Base-by-base conservation (phyloP, 495 filamentous ascomycete genomes). In the Aspergillus kassunensis region DNA sequence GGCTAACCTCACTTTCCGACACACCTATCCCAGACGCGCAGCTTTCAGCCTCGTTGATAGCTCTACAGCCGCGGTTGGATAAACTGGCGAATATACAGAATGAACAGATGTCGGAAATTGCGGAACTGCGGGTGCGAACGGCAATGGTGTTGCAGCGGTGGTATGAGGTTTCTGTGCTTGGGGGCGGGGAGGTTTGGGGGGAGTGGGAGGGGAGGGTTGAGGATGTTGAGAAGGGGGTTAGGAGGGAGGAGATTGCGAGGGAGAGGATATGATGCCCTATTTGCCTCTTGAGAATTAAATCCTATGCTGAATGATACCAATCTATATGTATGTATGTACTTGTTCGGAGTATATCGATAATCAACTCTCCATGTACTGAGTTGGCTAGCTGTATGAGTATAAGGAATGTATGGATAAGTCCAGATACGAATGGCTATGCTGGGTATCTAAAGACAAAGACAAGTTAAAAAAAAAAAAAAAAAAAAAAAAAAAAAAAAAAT, bases 1-100 rank as follows among this genome's bases (percentile, higher is more conserved):
- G 84, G 8, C 80, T 95, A 7, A 86, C 85, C n/a, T 86, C 87
- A 1, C 81, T 91, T 15, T 77, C 80, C 25, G 90, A 95, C 71
- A 80, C 87, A 1, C 83, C 88, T 5, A 70, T 96, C 8, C 89
- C 91, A 2, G 79, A 87, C 34, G 75, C 88, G 0, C 70, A 80
- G 31, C 71, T 75, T 33, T 87, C 88, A n/a, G 75, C 84, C 2
- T 69, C 76, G 10, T 70, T 98, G 0, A 82, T 88, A 20, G 72
- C 80, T 16, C 72, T 95, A 2, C 72, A 82, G 19, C 89, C 90
- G 11, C 78, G 87, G 11, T 77, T 97, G 59, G 80, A 84, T 44
- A 79, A 73, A n/a, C 56, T 87, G 5, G 78, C 86, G 56, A 69
- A 75, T 19, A 70, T 73, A 21, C 91, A 97, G 68, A 66, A 80